Percentiles rank a stretch among this genome's conserved stretches.
These are phyloP conservation scores for Candida verbasci DNA, from an alignment of 805 yeast species.

Conservation along the genomic window DNA sequence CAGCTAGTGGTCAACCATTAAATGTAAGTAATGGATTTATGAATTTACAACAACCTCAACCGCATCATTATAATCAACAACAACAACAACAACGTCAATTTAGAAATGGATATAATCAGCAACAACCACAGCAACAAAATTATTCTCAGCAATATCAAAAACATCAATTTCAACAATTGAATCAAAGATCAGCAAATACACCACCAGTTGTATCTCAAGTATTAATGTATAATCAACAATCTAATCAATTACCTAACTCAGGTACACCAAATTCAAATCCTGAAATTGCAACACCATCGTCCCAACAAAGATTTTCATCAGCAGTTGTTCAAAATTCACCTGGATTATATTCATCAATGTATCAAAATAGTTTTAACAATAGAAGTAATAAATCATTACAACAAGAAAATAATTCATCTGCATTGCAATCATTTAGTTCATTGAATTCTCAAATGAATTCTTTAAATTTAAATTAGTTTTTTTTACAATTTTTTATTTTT, in stretches of 20 bases:
- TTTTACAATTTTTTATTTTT: neutral
- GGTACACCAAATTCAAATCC: slow-evolving; percentile 4
- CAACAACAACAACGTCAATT: slow-evolving; percentile 15
- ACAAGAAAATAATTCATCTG: neutral
- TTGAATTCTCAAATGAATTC: slow-evolving; percentile 31
- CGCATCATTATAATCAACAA: slow-evolving; percentile 6
- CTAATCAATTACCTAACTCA: slow-evolving; percentile 4
- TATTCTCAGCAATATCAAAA: neutral
- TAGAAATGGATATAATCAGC: slow-evolving; percentile 9
- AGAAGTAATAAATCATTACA: slow-evolving; percentile 6
- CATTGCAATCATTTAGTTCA: slow-evolving; percentile 9
- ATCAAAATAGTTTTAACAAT: slow-evolving; percentile 6
- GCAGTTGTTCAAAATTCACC: slow-evolving; percentile 20
- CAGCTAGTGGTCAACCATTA: slow-evolving; percentile 44
- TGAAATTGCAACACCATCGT: slow-evolving; percentile 4
- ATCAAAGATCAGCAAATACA: slow-evolving; percentile 7
- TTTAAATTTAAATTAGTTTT: slow-evolving; percentile 23
- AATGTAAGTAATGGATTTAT: slow-evolving; percentile 27
- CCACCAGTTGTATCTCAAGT: slow-evolving; percentile 8
- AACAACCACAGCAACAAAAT: slow-evolving; percentile 4
- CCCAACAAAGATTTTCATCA: slow-evolving; percentile 14
- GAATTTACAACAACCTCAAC: slow-evolving; percentile 31
- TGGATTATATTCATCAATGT: slow-evolving; percentile 15
- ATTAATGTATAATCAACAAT: slow-evolving; percentile 5
- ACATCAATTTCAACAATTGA: slow-evolving; percentile 3